Percentiles rank a stretch among this genome's conserved stretches.
Evolutionary conservation across 805 yeast genomes (phyloP).

Genomic region (Wickerhamomyces queroliae): DNA sequence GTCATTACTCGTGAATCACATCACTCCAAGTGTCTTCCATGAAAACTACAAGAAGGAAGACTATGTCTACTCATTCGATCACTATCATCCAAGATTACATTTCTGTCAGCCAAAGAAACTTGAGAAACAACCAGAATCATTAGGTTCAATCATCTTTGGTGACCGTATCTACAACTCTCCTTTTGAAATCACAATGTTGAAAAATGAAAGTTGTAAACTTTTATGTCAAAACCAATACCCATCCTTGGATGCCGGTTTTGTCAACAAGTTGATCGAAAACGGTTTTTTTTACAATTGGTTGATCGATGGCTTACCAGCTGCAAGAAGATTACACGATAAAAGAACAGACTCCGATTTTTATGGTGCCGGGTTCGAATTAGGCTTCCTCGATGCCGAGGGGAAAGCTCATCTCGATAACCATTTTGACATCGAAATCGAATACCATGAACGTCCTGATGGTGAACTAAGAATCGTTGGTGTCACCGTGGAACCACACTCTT

Average conservation of each 20-base stretch:
- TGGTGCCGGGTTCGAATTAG: slow-evolving; percentile 79
- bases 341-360: slow-evolving; percentile 60
- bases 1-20: slow-evolving; percentile 80
- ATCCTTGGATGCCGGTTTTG: slow-evolving; percentile 64
- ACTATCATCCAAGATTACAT: slow-evolving; percentile 78
- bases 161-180: slow-evolving; percentile 95
- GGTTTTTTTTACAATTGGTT: slow-evolving; percentile 91
- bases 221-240: slow-evolving; percentile 60
- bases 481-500: slow-evolving; percentile 65
- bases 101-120: slow-evolving; percentile 64
- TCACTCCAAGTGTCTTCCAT: slow-evolving; percentile 66
- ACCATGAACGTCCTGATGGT: slow-evolving; percentile 66
- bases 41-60: slow-evolving; percentile 39
- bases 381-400: slow-evolving; percentile 53
- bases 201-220: slow-evolving; percentile 59
- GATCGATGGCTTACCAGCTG: slow-evolving; percentile 92
- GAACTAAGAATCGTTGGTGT: slow-evolving; percentile 89
- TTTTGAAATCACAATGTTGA: slow-evolving; percentile 71
- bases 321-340: slow-evolving; percentile 50
- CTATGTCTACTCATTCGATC: slow-evolving; percentile 69
- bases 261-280: slow-evolving; percentile 71
- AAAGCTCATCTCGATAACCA: slow-evolving; percentile 72
- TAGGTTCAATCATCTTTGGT: slow-evolving; percentile 92
- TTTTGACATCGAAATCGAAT: slow-evolving; percentile 72
- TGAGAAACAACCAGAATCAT: slow-evolving; percentile 73